phyloP scores from a whole-genome alignment of 495 filamentous ascomycete genomes.

The Thozetella sp. region DNA sequence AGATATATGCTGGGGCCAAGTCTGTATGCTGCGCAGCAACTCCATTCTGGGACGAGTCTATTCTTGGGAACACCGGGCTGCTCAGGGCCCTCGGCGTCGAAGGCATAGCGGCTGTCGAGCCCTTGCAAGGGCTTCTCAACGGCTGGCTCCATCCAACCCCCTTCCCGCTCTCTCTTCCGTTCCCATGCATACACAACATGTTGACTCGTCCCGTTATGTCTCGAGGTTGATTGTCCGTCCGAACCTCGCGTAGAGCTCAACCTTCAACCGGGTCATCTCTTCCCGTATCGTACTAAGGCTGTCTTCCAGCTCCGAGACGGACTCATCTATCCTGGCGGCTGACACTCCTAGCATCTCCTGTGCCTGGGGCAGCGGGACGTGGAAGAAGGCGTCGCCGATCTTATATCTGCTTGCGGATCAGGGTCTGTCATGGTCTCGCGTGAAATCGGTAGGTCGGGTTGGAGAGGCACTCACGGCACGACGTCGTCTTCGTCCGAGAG shows the following conservation, averaged over 20 bases:
- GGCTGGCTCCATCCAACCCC: too few species aligned
- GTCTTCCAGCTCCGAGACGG: conserved; percentile 76
- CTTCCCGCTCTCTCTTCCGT: neutral
- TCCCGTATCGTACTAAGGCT: conserved; percentile 73
- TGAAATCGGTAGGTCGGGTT: too few species aligned
- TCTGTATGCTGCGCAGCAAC: too few species aligned
- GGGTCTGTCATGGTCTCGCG: conserved; percentile 5
- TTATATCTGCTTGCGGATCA: conserved; percentile 70
- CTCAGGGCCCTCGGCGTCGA: too few species aligned
- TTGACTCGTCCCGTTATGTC: conserved; percentile 52
- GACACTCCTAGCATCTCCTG: conserved; percentile 79
- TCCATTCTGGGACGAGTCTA: too few species aligned
- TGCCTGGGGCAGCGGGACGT: conserved; percentile 78
- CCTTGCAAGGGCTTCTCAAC: too few species aligned
- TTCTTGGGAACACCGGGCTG: too few species aligned
- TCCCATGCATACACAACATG: neutral
- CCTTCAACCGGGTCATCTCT: conserved; percentile 86
- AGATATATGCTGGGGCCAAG: too few species aligned
- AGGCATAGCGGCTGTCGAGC: too few species aligned
- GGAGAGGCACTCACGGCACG: conserved; percentile 66
- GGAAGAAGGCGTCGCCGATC: conserved; percentile 93
- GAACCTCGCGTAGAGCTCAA: conserved; percentile 90
- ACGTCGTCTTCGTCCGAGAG: conserved; percentile 93
- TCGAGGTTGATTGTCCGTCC: conserved; percentile 95
- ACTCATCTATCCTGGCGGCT: conserved; percentile 70